Percentiles rank a stretch among this genome's conserved stretches.
phyloP scores from a whole-genome alignment of 2,329 filamentous ascomycete species.

The Colletotrichum sublineola region DNA sequence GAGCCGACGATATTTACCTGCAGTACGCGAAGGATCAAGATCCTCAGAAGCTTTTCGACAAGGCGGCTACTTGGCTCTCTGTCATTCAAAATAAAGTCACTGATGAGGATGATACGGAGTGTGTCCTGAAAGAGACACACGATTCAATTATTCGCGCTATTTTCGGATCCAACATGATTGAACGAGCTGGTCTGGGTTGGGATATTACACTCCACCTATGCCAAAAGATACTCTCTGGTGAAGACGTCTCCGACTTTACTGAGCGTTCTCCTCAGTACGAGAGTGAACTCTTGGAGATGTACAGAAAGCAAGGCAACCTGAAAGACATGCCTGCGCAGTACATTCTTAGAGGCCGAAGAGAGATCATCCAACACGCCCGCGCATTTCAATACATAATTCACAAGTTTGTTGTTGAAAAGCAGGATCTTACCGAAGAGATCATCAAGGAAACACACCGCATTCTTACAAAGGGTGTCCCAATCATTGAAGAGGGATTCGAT shows the following conservation, averaged over 20 bases:
- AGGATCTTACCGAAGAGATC: conserved; percentile 1
- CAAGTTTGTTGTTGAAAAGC: background rate
- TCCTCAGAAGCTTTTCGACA: background rate
- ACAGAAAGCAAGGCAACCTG: background rate
- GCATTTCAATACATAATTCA: conserved; percentile 3
- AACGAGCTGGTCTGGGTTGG: conserved; percentile 1
- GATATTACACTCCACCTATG: background rate
- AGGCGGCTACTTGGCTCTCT: background rate
- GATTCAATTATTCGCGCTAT: background rate
- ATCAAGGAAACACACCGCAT: conserved; percentile 5
- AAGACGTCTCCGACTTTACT: background rate
- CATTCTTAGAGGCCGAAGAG: background rate
- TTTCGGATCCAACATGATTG: conserved; percentile 5
- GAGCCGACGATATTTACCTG: background rate
- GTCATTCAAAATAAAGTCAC: background rate
- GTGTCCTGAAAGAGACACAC: background rate
- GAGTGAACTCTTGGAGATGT: background rate
- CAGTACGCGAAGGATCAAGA: background rate
- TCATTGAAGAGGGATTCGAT: background rate
- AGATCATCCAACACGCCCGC: conserved; percentile 1
- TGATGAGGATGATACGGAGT: background rate
- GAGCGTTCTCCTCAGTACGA: background rate
- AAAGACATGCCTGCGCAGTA: background rate
- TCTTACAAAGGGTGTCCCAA: background rate
- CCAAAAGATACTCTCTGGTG: background rate